Percentiles rank a stretch among this genome's conserved stretches.
Conservation (phyloP, 2,329 filamentous ascomycete species). For the Fusarium sublunatum region DNA sequence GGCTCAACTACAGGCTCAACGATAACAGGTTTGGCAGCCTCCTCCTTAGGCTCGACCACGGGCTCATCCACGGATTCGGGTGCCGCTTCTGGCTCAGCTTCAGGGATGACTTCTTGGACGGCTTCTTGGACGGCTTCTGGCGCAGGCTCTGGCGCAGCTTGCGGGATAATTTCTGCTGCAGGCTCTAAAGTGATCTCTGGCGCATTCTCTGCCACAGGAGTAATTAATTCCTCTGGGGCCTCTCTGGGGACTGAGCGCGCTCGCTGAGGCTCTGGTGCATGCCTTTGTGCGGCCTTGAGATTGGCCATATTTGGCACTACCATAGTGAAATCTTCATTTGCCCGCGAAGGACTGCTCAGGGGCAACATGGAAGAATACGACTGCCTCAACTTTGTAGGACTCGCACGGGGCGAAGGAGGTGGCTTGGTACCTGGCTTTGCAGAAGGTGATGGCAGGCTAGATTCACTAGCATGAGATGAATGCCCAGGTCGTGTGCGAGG, state of each 20-base stretch:
- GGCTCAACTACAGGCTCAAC: constrained; percentile 28
- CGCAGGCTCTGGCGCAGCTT: neutral
- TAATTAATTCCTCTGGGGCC: constrained; percentile 20
- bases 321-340: constrained; percentile 66
- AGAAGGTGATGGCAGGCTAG: constrained; percentile 60
- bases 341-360: constrained; percentile 57
- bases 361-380: constrained; percentile 46
- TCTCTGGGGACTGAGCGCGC: constrained; percentile 25
- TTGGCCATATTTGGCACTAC: constrained; percentile 61
- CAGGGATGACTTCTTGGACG: neutral
- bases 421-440: constrained; percentile 47
- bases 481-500: constrained; percentile 61
- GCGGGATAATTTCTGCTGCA: constrained; percentile 12
- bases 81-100: neutral
- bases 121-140: constrained; percentile 1
- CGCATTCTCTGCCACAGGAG: constrained; percentile 25
- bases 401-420: constrained; percentile 56
- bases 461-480: constrained; percentile 62
- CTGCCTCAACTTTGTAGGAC: constrained; percentile 55
- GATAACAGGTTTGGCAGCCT: constrained; percentile 25
- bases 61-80: constrained; percentile 48
- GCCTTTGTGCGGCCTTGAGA: constrained; percentile 47
- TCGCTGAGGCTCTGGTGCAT: constrained; percentile 34
- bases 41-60: constrained; percentile 37
- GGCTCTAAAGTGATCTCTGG: constrained; percentile 15